Conservation (phyloP, 2,329 filamentous ascomycete species). For the Colletotrichum sp. region DNA sequence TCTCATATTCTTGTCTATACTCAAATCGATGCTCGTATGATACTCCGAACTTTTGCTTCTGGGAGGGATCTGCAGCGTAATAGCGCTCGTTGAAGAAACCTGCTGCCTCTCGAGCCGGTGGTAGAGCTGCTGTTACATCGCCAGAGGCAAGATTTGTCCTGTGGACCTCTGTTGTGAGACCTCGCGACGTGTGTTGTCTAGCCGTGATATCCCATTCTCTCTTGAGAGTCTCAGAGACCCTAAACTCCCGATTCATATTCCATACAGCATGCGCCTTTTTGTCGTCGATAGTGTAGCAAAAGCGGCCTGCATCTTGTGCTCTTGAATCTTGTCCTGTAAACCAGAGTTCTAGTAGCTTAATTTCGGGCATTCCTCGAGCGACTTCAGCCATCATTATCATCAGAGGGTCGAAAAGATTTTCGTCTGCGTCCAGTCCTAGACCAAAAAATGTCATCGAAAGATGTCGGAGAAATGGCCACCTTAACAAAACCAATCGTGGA, state of each 20-base stretch:
- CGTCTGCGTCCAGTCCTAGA: background rate
- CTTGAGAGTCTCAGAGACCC: rapidly evolving
- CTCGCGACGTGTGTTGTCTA: background rate
- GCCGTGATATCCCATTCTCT: background rate
- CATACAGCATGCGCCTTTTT: background rate
- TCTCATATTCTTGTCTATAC: background rate
- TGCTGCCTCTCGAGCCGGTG: background rate
- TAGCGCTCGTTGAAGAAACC: background rate
- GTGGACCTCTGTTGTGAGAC: background rate
- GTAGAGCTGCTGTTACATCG: background rate
- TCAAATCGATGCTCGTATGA: background rate
- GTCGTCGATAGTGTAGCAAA: background rate
- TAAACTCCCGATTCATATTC: background rate
- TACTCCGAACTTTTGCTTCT: background rate
- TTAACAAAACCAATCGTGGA: background rate
- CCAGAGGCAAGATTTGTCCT: background rate
- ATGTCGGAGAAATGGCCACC: background rate
- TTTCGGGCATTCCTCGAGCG: background rate
- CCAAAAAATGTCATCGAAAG: background rate
- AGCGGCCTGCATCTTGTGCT: background rate
- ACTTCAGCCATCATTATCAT: background rate
- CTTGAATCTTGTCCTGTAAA: background rate
- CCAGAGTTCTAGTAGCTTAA: background rate
- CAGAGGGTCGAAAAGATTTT: rapidly evolving
- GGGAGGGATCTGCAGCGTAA: background rate